Conservation (phyloP, 2,329 filamentous ascomycete species). For the Alternaria sp. region DNA sequence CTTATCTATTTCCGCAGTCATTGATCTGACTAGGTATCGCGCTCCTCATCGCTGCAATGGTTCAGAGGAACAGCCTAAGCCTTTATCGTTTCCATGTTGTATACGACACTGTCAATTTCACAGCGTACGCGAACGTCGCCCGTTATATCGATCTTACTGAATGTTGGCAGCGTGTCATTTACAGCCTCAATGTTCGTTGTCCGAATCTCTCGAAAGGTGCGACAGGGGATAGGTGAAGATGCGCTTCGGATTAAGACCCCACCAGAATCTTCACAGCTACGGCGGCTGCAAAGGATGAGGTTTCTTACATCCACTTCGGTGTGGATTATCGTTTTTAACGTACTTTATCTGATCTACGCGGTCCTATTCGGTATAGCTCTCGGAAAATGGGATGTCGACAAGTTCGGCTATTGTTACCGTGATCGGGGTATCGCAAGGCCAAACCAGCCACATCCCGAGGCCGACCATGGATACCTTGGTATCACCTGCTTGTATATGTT, state of each 20-base stretch:
- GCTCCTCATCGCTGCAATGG: neutral
- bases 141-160: too few species aligned
- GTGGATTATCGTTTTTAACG: neutral
- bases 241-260: fast-evolving
- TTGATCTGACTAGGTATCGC: neutral
- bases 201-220: neutral
- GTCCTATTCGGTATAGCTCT: neutral
- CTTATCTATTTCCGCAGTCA: neutral
- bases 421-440: neutral
- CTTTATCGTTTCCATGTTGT: neutral
- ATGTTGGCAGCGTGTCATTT: neutral
- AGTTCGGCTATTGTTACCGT: neutral
- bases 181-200: neutral
- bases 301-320: neutral
- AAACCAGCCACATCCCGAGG: neutral
- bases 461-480: neutral
- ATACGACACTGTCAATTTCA: neutral
- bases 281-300: neutral
- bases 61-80: neutral
- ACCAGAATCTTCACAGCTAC: neutral
- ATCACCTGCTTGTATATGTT: neutral
- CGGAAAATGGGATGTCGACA: neutral
- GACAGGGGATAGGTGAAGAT: fast-evolving
- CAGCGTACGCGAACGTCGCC: neutral
- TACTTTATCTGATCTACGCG: neutral